Conservation (phyloP, 768 basidiomycete species). For the Tubosaeta sp. region DNA sequence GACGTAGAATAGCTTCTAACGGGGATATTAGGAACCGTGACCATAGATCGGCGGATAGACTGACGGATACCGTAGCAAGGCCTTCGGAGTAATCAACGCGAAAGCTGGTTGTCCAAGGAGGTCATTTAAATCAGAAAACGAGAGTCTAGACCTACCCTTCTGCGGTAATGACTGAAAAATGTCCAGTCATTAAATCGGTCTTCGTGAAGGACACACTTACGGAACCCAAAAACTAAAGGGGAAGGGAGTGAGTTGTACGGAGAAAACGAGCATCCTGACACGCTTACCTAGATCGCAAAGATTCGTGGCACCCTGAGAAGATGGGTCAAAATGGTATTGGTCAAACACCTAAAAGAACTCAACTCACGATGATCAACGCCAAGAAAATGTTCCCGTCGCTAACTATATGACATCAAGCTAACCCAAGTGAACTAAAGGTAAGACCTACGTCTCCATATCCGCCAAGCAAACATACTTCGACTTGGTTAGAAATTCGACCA, state of each 20-base stretch:
- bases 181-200: neutral
- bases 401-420: slow-evolving; percentile 28
- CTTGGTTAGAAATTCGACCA: neutral
- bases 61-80: slow-evolving; percentile 38
- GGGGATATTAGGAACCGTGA: neutral
- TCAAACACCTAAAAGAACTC: neutral
- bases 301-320: slow-evolving; percentile 30
- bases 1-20: slow-evolving; percentile 46
- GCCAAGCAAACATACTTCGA: slow-evolving; percentile 42
- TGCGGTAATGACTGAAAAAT: slow-evolving; percentile 40
- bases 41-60: slow-evolving; percentile 2
- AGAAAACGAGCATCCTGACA: neutral
- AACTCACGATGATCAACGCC: slow-evolving; percentile 44
- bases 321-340: slow-evolving; percentile 6
- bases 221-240: slow-evolving; percentile 9
- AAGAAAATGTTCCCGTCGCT: slow-evolving; percentile 42
- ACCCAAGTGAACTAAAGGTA: neutral
- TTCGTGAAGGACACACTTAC: slow-evolving; percentile 1
- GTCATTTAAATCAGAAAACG: neutral
- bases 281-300: slow-evolving; percentile 43
- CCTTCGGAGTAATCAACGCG: slow-evolving; percentile 31
- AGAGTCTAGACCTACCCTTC: slow-evolving; percentile 39
- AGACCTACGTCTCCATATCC: slow-evolving; percentile 46
- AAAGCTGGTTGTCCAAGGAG: slow-evolving; percentile 31
- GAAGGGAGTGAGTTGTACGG: neutral